phyloP scores from a whole-genome alignment of 192 early-diverging fungal genomes.

The Backusella parvicylindrica region DNA sequence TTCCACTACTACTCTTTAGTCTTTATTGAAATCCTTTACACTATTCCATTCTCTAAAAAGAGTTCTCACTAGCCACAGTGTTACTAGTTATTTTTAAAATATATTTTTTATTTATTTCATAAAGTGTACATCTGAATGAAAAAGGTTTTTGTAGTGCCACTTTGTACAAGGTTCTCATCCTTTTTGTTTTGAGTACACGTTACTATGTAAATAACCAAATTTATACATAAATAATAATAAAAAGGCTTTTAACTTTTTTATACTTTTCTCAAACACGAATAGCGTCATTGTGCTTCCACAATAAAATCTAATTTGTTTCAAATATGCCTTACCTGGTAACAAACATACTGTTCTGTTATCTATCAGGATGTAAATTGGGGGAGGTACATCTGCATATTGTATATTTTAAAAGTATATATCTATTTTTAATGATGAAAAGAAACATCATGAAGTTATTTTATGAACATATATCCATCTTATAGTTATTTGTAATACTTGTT shows the following conservation, averaged over 20 bases:
- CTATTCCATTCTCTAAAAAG: neutral
- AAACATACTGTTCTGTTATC: neutral
- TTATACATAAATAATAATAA: neutral
- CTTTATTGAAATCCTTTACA: neutral
- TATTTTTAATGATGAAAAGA: too few relatives aligned
- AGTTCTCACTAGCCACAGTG: neutral
- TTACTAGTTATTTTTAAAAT: neutral
- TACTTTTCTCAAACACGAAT: neutral
- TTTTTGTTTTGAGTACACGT: neutral
- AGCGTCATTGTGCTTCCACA: slow-evolving; percentile 4
- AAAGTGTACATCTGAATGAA: neutral
- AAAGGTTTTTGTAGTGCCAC: neutral
- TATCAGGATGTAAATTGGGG: neutral
- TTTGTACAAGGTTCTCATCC: neutral
- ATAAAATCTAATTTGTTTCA: neutral
- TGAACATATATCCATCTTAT: too few relatives aligned
- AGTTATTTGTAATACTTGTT: too few relatives aligned
- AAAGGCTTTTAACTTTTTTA: neutral
- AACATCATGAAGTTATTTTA: too few relatives aligned
- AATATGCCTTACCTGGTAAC: neutral
- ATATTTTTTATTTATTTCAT: neutral
- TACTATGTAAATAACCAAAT: neutral
- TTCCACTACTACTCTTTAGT: neutral
- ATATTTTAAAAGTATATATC: too few relatives aligned
- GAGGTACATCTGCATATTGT: neutral